A percentile compares a stretch with the other conserved stretches of the same genome.
Evolutionary conservation across 2,329 filamentous ascomycete genomes (phyloP).

Genomic region (Curvularia spicifera): DNA sequence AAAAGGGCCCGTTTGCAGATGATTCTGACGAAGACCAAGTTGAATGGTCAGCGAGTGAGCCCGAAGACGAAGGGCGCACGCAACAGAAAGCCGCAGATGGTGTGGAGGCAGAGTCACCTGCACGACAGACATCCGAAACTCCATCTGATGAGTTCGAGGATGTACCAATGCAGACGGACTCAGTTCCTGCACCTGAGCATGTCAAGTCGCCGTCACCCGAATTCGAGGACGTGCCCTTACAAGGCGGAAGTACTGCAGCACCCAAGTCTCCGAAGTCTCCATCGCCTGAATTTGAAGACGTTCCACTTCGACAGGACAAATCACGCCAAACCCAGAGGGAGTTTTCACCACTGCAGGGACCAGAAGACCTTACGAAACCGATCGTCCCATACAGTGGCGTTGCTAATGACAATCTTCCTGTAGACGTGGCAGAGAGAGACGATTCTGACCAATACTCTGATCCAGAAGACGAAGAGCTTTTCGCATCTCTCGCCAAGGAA

Average conservation of each 20-base stretch:
- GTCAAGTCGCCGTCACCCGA: conserved; percentile 55
- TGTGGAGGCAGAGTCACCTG: conserved; percentile 36
- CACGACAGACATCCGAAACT: conserved; percentile 42
- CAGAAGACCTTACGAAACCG: conserved; percentile 38
- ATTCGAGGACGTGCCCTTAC: conserved; percentile 58
- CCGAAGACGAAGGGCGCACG: conserved; percentile 31
- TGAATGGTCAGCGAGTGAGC: conserved; percentile 64
- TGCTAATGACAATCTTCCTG: conserved; percentile 37
- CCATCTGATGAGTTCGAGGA: conserved; percentile 60
- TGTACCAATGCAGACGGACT: conserved; percentile 38
- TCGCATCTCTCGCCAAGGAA: conserved; percentile 85
- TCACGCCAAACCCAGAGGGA: conserved; percentile 24
- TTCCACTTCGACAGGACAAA: conserved; percentile 38
- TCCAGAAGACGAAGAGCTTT: conserved; percentile 87
- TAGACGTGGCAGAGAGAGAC: conserved; percentile 34
- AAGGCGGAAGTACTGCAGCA: conserved; percentile 17
- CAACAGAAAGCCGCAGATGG: conserved; percentile 6
- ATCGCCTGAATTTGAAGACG: conserved; percentile 61
- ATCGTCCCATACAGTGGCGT: conserved; percentile 41
- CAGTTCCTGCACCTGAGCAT: conserved; percentile 17
- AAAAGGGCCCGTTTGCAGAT: conserved; percentile 31
- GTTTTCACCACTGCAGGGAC: conserved; percentile 39
- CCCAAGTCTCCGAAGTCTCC: conserved; percentile 47
- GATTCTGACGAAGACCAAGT: conserved; percentile 50
- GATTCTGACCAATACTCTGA: conserved; percentile 66